Evolutionary conservation across 192 early-diverging fungal genomes (phyloP).

Genomic region (Coemansia sp.): DNA sequence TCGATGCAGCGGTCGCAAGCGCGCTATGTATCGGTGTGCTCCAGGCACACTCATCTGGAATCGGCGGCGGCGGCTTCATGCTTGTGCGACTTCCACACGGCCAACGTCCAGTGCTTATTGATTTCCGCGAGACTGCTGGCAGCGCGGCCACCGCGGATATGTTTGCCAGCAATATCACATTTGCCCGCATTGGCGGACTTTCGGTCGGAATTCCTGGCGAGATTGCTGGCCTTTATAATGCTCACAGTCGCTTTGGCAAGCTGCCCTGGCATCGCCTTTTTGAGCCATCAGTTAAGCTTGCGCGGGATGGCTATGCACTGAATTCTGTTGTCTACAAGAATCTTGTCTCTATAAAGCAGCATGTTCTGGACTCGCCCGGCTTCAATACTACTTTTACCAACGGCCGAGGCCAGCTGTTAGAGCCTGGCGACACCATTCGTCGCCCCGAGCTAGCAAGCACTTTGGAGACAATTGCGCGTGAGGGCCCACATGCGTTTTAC

Average conservation of each 20-base stretch:
- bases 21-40: conserved; percentile 86
- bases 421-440: conserved; percentile 65
- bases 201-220: conserved; percentile 85
- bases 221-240: conserved; percentile 78
- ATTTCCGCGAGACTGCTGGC: conserved; percentile 89
- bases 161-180: conserved; percentile 70
- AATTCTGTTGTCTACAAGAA: conserved; percentile 50
- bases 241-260: conserved; percentile 78
- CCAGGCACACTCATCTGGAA: conserved; percentile 84
- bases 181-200: conserved; percentile 71
- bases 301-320: conserved; percentile 71
- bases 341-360: conserved; percentile 26
- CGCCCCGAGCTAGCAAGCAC: conserved; percentile 63
- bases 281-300: conserved; percentile 70
- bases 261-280: conserved; percentile 82
- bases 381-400: conserved; percentile 60
- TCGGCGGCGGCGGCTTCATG: conserved; percentile 97
- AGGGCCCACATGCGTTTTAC: conserved; percentile 63
- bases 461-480: conserved; percentile 59
- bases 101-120: conserved; percentile 62
- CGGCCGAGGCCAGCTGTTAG: conserved; percentile 65
- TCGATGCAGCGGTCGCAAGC: conserved; percentile 86
- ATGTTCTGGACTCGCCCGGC: conserved; percentile 34
- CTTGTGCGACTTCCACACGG: conserved; percentile 66
- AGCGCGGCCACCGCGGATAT: conserved; percentile 70